Percentiles rank a stretch among this genome's conserved stretches.
phyloP scores from a whole-genome alignment of 2,329 filamentous ascomycete species.

The Orbilia quercus region DNA sequence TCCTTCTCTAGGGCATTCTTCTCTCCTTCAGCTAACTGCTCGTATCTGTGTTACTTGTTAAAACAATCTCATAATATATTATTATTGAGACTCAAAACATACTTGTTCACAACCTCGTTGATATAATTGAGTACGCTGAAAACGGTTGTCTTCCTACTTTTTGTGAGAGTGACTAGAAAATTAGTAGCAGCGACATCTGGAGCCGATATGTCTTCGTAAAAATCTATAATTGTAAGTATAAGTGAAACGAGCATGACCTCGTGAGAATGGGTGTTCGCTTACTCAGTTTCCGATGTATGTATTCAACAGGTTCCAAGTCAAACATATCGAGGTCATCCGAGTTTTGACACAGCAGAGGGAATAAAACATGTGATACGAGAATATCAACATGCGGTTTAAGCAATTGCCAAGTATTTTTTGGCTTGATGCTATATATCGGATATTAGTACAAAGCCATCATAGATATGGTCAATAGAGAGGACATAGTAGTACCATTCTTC shows the following conservation, averaged over 20 bases:
- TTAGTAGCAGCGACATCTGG: slow-evolving; percentile 96
- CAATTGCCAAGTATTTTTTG: slow-evolving; percentile 95
- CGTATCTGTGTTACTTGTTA: slow-evolving; percentile 56
- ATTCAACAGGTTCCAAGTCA: slow-evolving; percentile 92
- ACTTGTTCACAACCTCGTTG: slow-evolving; percentile 92
- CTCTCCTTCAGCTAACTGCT: slow-evolving; percentile 78
- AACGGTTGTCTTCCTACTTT: slow-evolving; percentile 92
- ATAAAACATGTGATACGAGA: slow-evolving; percentile 92
- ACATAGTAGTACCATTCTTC: slow-evolving; percentile 76
- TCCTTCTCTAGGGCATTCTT: slow-evolving; percentile 97
- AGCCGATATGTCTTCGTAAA: slow-evolving; percentile 94
- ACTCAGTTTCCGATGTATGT: slow-evolving; percentile 91
- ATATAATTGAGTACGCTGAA: slow-evolving; percentile 95
- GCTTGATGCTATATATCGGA: slow-evolving; percentile 72
- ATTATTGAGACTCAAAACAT: slow-evolving; percentile 67
- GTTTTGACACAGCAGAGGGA: slow-evolving; percentile 91
- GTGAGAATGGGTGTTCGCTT: background rate
- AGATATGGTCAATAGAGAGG: background rate
- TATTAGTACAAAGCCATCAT: background rate
- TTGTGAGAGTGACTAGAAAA: slow-evolving; percentile 93
- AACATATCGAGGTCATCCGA: slow-evolving; percentile 95
- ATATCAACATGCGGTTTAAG: slow-evolving; percentile 93
- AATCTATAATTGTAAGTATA: slow-evolving; percentile 66
- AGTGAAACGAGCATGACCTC: background rate
- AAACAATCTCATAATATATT: background rate